phyloP scores from a whole-genome alignment of 164 flowering plant genomes.

The Umbilicus rupestris region DNA sequence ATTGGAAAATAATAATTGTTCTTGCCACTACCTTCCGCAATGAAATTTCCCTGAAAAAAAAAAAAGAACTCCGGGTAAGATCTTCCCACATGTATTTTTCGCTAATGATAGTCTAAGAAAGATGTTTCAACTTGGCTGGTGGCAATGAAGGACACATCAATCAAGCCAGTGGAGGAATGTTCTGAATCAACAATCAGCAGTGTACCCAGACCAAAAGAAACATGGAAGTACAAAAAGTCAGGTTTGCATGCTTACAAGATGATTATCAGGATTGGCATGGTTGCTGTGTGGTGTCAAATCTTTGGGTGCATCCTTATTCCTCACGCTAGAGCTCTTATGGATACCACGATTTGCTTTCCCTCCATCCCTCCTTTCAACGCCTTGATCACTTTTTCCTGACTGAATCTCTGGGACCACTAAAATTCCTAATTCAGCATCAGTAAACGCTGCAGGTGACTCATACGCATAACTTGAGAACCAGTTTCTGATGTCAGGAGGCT shows the following conservation, averaged over 20 bases:
- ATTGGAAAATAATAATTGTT: not conserved
- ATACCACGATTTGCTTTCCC: slow-evolving; percentile 8
- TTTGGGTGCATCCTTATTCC: not conserved
- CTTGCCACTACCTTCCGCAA: not conserved
- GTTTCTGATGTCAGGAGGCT: slow-evolving; percentile 50
- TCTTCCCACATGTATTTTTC: no score
- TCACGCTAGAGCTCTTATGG: not conserved
- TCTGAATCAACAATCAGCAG: not conserved
- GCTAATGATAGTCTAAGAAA: no score
- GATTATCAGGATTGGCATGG: not conserved
- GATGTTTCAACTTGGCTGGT: not conserved
- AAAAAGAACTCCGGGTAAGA: no score
- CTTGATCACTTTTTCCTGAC: slow-evolving; percentile 2
- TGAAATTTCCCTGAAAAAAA: not conserved
- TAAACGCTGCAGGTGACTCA: slow-evolving; percentile 29
- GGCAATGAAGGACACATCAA: not conserved
- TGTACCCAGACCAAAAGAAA: not conserved
- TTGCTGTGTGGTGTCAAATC: not conserved
- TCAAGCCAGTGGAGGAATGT: not conserved
- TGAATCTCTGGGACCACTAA: slow-evolving; percentile 9
- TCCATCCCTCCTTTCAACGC: not conserved
- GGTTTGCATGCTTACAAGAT: not conserved
- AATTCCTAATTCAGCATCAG: slow-evolving; percentile 9
- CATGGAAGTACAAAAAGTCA: not conserved
- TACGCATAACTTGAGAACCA: slow-evolving; percentile 57